Conservation (phyloP, 345 rosid species). For the Citrus hindsii region DNA sequence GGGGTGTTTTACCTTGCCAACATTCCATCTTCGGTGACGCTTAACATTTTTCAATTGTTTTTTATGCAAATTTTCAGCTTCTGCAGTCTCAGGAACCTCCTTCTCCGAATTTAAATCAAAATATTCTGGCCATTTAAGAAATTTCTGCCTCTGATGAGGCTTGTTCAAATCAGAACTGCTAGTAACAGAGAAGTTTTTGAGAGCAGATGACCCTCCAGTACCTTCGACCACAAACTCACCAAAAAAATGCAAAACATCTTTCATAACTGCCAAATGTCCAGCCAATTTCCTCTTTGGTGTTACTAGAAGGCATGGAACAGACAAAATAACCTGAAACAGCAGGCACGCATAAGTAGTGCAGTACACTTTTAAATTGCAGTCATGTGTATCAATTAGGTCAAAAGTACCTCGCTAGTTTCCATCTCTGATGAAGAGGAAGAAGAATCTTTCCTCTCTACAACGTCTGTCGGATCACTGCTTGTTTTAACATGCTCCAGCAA, state of each 20-base stretch:
- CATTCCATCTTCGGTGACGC: conserved; percentile 90
- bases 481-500: conserved; percentile 44
- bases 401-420: conserved; percentile 70
- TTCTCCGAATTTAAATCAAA: conserved; percentile 40
- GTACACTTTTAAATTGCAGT: conserved; percentile 9
- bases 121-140: conserved; percentile 50
- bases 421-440: conserved; percentile 57
- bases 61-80: conserved; percentile 44
- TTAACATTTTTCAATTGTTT: conserved; percentile 59
- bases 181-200: conserved; percentile 57
- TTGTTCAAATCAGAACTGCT: conserved; percentile 48
- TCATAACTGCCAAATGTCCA: conserved; percentile 81
- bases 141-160: conserved; percentile 58
- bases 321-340: conserved; percentile 62
- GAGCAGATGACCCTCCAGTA: conserved; percentile 80
- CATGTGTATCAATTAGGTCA: conserved; percentile 8
- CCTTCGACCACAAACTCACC: conserved; percentile 94
- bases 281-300: conserved; percentile 92
- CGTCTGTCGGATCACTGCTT: conserved; percentile 58
- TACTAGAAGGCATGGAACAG: conserved; percentile 81
- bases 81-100: conserved; percentile 43
- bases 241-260: conserved; percentile 79
- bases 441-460: conserved; percentile 48
- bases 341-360: conserved; percentile 15
- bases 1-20: conserved; percentile 57